A percentile compares a stretch with the other conserved stretches of the same genome.
These are phyloP conservation scores for Cucurbita argyrosperma DNA, from an alignment of 306 rosid genomes.

Conservation along the genomic window DNA sequence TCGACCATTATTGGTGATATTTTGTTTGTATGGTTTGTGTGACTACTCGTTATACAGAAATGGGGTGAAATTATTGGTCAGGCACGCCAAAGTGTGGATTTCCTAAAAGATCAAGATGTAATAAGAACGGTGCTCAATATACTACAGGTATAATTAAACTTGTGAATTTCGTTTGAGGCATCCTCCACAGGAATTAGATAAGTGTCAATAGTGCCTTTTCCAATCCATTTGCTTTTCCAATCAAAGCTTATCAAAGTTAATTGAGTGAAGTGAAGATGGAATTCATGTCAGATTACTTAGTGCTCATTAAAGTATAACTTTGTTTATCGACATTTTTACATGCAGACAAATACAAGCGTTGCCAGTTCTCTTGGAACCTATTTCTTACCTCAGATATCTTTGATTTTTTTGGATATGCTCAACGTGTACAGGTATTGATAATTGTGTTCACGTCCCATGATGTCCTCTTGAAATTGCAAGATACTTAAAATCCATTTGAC, in stretches of 20 bases:
- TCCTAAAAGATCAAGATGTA: conserved; percentile 77
- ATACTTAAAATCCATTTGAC: not conserved
- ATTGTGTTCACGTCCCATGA: not conserved
- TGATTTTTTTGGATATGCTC: conserved; percentile 94
- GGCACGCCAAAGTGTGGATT: conserved; percentile 79
- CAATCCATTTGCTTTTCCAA: not conserved
- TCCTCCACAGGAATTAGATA: not conserved
- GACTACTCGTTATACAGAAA: conserved; percentile 36
- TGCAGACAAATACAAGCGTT: conserved; percentile 93
- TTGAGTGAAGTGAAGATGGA: not conserved
- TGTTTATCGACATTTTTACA: not conserved
- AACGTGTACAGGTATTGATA: conserved; percentile 74
- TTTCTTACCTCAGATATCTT: conserved; percentile 72
- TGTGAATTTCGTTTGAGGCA: not conserved
- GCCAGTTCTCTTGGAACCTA: conserved; percentile 85
- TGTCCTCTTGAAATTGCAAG: not conserved
- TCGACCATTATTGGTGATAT: not conserved
- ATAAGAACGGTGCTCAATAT: conserved; percentile 88
- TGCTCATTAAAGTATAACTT: not conserved
- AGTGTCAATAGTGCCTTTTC: too few relatives aligned
- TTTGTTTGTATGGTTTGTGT: not conserved
- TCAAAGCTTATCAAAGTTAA: not conserved
- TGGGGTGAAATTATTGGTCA: conserved; percentile 90
- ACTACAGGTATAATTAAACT: conserved; percentile 48
- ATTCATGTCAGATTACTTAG: not conserved